Conservation (phyloP, 768 basidiomycete genomes). For the Panus rudis region DNA sequence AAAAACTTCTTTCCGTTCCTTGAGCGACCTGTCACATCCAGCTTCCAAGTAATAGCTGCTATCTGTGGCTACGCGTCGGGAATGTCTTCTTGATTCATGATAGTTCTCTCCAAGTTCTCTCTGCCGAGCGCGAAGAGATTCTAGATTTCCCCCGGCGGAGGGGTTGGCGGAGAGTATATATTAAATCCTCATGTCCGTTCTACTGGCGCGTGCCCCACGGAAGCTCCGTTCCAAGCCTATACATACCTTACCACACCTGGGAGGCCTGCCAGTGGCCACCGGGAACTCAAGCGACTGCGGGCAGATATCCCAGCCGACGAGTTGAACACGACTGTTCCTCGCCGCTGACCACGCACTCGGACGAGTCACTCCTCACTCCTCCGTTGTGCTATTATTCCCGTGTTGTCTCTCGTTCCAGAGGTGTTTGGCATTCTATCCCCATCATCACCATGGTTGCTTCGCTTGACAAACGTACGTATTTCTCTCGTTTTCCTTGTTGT, state of each 20-base stretch:
- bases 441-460: neutral
- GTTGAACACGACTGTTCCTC: no score
- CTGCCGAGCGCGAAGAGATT: neutral
- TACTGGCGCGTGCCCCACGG: no score
- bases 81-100: neutral
- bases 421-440: neutral
- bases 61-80: neutral
- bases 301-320: no score
- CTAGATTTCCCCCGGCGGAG: neutral
- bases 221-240: no score
- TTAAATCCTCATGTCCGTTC: conserved; percentile 11
- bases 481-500: neutral
- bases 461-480: neutral
- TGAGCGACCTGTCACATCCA: neutral
- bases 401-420: neutral
- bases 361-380: no score
- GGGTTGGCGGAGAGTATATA: neutral
- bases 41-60: neutral
- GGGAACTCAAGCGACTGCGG: no score
- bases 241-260: no score
- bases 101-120: neutral
- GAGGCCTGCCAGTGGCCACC: no score
- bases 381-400: neutral
- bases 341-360: no score
- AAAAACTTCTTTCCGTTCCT: neutral